Conservation (phyloP, 2,329 filamentous ascomycete genomes). For the Epichloe sibirici region DNA sequence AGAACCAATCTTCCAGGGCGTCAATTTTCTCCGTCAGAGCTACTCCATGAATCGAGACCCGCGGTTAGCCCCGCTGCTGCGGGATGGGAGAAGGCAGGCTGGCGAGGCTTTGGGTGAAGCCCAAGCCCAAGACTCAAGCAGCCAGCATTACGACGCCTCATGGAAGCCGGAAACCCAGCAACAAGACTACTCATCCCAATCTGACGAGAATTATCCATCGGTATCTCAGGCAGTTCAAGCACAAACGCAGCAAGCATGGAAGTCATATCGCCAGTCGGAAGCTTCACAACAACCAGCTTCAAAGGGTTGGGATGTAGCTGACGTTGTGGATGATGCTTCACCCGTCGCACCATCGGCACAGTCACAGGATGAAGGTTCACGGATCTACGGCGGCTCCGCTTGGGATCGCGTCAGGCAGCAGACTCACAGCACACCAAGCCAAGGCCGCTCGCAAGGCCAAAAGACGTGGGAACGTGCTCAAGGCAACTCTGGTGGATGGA, state of each 20-base stretch:
- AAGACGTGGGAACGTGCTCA: constrained; percentile 10
- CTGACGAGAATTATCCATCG: constrained; percentile 2
- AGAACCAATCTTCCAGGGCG: constrained; percentile 18
- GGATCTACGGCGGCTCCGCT: constrained; percentile 20
- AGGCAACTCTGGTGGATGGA: constrained; percentile 7
- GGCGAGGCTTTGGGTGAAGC: constrained; percentile 6
- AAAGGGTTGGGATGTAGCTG: constrained; percentile 14
- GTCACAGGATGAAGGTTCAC: constrained; percentile 9
- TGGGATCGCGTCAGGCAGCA: constrained; percentile 35
- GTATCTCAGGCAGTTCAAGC: constrained; percentile 1
- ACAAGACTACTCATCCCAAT: constrained; percentile 6
- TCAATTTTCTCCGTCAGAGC: constrained; percentile 14
- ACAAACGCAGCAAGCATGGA: constrained; percentile 9
- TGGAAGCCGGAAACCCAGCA: constrained; percentile 10
- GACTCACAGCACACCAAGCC: constrained; percentile 15
- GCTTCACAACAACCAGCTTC: constrained; percentile 5
- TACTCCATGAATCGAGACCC: constrained; percentile 17
- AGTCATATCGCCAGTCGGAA: constrained; percentile 5
- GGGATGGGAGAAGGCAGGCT: constrained; percentile 10
- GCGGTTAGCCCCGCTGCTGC: constrained; percentile 16
- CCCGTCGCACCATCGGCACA: constrained; percentile 25
- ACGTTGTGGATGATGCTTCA: constrained; percentile 30
- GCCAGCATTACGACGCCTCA: constrained; percentile 8
- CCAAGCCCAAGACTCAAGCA: constrained; percentile 8
- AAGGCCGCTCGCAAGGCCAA: constrained; percentile 10